These are phyloP conservation scores for Crithidia fasciculata DNA, from an alignment of 208 protist species.

Conservation along the genomic window DNA sequence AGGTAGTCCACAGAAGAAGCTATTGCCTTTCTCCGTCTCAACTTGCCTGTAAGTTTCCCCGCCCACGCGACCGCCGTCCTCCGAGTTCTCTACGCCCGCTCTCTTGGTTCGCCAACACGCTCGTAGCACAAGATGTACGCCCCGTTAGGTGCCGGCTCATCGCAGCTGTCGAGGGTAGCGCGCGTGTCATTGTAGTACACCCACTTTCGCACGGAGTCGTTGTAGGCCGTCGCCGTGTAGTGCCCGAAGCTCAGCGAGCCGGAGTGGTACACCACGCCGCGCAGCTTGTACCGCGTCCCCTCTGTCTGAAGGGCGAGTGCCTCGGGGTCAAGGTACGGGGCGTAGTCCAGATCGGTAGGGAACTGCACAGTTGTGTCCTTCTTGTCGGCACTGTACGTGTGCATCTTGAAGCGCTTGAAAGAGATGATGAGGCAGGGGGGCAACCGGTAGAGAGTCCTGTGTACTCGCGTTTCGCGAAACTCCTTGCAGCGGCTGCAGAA, in stretches of 20 bases:
- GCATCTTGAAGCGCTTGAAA: slow-evolving; percentile 82
- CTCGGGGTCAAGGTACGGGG: slow-evolving; percentile 62
- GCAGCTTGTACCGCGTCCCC: slow-evolving; percentile 62
- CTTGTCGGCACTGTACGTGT: slow-evolving; percentile 65
- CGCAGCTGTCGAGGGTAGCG: slow-evolving; percentile 31
- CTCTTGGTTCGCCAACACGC: slow-evolving; percentile 20
- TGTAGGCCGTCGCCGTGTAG: slow-evolving; percentile 76
- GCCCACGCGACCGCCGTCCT: no score
- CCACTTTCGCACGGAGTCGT: slow-evolving; percentile 62
- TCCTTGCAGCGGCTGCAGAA: slow-evolving; percentile 78
- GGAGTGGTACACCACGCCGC: slow-evolving; percentile 79
- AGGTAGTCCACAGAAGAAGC: neutral
- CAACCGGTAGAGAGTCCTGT: slow-evolving; percentile 69
- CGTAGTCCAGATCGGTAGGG: slow-evolving; percentile 55
- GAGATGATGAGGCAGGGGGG: slow-evolving; percentile 79
- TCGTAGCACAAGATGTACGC: slow-evolving; percentile 88
- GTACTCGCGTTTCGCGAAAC: slow-evolving; percentile 56
- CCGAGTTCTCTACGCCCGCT: neutral
- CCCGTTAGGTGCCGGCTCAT: slow-evolving; percentile 30
- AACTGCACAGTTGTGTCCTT: slow-evolving; percentile 75
- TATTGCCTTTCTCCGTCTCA: slow-evolving; percentile 1
- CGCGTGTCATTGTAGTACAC: slow-evolving; percentile 79
- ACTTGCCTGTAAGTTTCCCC: no score
- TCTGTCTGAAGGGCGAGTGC: slow-evolving; percentile 22
- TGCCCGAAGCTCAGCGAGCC: slow-evolving; percentile 82